Base-by-base conservation (phyloP, 805 yeast species). In the Starmerella tilneyi region DNA sequence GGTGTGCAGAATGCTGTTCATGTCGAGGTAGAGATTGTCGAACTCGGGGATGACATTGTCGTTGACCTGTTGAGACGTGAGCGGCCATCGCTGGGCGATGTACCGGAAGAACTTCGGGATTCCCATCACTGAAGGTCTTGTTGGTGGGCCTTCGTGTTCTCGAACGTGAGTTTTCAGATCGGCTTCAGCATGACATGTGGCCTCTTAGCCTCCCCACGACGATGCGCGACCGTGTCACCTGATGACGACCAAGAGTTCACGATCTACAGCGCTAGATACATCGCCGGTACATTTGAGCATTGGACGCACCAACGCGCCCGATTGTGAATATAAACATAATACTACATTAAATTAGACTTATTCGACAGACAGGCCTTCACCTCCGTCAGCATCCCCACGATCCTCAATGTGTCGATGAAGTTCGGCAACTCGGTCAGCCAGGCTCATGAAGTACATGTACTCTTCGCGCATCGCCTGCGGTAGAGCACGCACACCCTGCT, bases 51-150 rank as follows among this genome's bases (percentile, higher is more conserved):
- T 76, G 56, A 82, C 84, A 43, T 74, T 72, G 24, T 80, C 92
- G 55, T 81, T 85, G 52, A 89, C 78, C 58, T 78, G 69, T 64
- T 86, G 94, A 9, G 94, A 80, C 54, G 88, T 86, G 71, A 82
- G 71, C 26, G 99, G 99, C 96, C 97, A 92, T 78, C 99, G 78
- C 68, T 92, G 97, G 40, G 96, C 85, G 69, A 92, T 86, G 70
- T 84, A 89, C 66, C 96, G 78, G 65, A 85, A 92, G 63, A 89
- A 92, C 61, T 92, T 92, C 46, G 98, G 98, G 61, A 92, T 89
- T 72, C 97, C 97, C 82, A 71, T 69, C 12, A 21, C 20, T 11
- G 13, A 2, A 22, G 23, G 8, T 7, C 8, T 11, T 5, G n/a
- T n/a, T n/a, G n/a, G n/a, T n/a, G n/a, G n/a, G n/a, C n/a, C n/a